phyloP scores from a whole-genome alignment of 306 rosid species.

The Geum urbanum region DNA sequence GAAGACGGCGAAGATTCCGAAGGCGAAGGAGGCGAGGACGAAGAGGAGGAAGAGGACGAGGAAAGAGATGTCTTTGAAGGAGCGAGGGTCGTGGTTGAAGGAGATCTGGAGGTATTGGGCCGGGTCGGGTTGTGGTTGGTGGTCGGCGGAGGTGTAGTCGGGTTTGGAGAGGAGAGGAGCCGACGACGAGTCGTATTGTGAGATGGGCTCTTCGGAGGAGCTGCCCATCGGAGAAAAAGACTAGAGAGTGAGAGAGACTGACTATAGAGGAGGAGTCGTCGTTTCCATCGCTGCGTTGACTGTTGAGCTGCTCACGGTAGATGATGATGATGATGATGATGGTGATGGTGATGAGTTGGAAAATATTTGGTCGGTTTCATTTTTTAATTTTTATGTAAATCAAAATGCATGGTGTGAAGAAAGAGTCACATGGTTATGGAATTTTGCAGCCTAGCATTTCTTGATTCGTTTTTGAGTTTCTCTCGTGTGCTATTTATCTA shows the following conservation, averaged over 20 bases:
- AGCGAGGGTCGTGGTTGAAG: conserved; percentile 59
- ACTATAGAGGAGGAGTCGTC: not conserved
- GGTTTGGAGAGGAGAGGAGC: conserved; percentile 60
- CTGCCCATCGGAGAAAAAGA: conserved; percentile 34
- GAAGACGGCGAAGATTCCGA: conserved; percentile 67
- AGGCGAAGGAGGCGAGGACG: conserved; percentile 53
- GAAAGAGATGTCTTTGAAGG: conserved; percentile 68
- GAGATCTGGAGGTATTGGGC: conserved; percentile 67
- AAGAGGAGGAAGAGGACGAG: conserved; percentile 63
- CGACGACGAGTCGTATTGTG: conserved; percentile 40
- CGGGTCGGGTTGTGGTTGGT: conserved; percentile 44
- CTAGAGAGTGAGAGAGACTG: not conserved
- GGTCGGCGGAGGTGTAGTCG: conserved; percentile 35
- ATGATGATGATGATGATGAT: conserved; percentile 1
- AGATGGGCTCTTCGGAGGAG: conserved; percentile 33
- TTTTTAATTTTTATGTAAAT: no score
- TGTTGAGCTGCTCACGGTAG: not conserved
- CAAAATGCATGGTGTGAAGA: no score
- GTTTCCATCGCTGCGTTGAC: not conserved
- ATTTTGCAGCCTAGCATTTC: no score
- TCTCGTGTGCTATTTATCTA: no score
- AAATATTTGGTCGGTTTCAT: not conserved
- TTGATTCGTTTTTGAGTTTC: no score
- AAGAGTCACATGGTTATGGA: no score
- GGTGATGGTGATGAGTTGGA: not conserved